phyloP scores from a whole-genome alignment of 192 early-diverging fungal species.

The Coemansia asiatica region DNA sequence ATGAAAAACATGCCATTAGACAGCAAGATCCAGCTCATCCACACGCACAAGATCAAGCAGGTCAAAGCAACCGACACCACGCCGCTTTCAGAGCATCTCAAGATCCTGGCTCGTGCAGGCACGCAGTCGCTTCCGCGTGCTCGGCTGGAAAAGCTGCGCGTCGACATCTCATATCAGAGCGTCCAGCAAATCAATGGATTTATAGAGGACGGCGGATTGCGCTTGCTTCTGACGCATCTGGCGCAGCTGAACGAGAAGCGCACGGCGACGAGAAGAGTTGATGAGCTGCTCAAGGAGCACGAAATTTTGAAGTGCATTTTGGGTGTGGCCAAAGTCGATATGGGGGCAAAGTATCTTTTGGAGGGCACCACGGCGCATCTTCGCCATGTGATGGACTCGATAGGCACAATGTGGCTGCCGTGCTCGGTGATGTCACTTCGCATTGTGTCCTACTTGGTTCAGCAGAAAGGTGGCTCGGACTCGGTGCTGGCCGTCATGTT shows the following conservation, averaged over 20 bases:
- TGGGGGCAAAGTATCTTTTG: conserved; percentile 18
- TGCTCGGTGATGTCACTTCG: conserved; percentile 37
- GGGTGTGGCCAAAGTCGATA: conserved; percentile 31
- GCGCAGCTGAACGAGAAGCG: conserved; percentile 38
- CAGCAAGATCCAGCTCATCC: conserved; percentile 45
- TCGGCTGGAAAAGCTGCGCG: conserved; percentile 49
- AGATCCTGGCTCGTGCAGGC: conserved; percentile 30
- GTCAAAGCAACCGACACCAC: conserved; percentile 10
- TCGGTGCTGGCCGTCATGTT: conserved; percentile 28
- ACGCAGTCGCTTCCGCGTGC: conserved; percentile 48
- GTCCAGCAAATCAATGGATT: conserved; percentile 42
- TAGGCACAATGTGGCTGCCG: conserved; percentile 41
- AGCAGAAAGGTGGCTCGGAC: conserved; percentile 16
- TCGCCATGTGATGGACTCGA: conserved; percentile 36
- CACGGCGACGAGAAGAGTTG: conserved; percentile 28
- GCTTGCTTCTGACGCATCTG: conserved; percentile 42
- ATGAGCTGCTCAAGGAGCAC: conserved; percentile 46
- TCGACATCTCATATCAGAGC: conserved; percentile 48
- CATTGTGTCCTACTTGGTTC: conserved; percentile 29
- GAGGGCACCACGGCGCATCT: conserved; percentile 17
- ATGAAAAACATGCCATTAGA: conserved; percentile 48
- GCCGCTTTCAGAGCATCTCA: conserved; percentile 47
- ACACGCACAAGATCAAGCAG: conserved; percentile 38
- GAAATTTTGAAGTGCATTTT: conserved; percentile 47
- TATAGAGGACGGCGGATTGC: conserved; percentile 44